phyloP scores from a whole-genome alignment of 768 basidiomycete genomes.

The Coprinellus aureogranulatus region DNA sequence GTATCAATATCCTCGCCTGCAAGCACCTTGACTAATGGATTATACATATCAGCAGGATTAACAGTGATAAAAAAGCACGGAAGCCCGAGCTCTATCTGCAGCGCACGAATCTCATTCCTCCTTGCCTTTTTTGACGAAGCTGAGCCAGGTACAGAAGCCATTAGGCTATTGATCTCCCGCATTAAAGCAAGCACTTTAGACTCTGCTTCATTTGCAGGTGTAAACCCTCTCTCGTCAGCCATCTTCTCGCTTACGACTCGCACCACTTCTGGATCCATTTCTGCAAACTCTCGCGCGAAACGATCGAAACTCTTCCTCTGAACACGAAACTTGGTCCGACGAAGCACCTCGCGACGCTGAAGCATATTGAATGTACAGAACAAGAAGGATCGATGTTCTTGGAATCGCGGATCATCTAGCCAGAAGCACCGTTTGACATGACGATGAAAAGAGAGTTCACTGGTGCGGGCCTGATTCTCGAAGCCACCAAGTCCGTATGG shows the following conservation, averaged over 20 bases:
- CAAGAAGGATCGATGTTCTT: conserved; percentile 36
- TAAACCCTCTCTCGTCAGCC: neutral
- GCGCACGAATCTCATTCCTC: conserved; percentile 36
- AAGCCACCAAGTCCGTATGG: conserved; percentile 44
- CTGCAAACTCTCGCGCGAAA: conserved; percentile 22
- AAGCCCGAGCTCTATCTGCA: conserved; percentile 31
- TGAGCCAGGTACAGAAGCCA: conserved; percentile 27
- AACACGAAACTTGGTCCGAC: conserved; percentile 31
- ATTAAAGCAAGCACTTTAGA: conserved; percentile 19
- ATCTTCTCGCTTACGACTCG: conserved; percentile 20
- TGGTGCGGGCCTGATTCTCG: conserved; percentile 24
- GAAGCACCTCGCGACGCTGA: conserved; percentile 27
- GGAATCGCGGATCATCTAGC: conserved; percentile 31
- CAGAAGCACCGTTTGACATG: conserved; percentile 33
- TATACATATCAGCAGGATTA: conserved; percentile 42
- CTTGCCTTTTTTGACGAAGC: conserved; percentile 21
- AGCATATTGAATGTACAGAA: conserved; percentile 42
- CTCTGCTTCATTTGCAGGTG: conserved; percentile 19
- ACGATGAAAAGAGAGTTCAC: conserved; percentile 23
- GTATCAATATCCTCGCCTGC: conserved; percentile 34
- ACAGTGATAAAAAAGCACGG: conserved; percentile 44
- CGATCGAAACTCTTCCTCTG: conserved; percentile 20
- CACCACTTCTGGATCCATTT: conserved; percentile 21
- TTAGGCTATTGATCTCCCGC: conserved; percentile 15
- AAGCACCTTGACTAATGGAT: conserved; percentile 40